phyloP scores from a whole-genome alignment of 1,284 basidiomycete genomes.

The Mycosarcoma maydis region DNA sequence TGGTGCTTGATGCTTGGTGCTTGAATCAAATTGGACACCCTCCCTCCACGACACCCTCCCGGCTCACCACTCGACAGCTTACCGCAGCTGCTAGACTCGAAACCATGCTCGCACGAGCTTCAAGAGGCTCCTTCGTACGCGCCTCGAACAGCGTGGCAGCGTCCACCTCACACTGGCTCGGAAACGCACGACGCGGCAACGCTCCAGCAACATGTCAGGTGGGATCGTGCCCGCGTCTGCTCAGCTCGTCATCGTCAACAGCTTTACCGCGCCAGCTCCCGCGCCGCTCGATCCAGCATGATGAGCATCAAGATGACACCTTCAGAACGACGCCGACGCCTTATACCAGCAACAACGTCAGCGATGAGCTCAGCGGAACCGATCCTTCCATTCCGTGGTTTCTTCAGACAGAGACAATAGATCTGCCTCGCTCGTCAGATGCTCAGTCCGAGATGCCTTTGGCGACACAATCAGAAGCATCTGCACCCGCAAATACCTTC shows the following conservation, averaged over 20 bases:
- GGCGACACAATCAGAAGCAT: not conserved
- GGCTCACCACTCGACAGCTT: too few species aligned
- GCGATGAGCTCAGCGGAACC: slow-evolving; percentile 46
- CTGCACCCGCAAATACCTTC: slow-evolving; percentile 15
- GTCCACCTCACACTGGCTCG: slow-evolving; percentile 9
- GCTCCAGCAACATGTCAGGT: not conserved
- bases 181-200: not conserved
- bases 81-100: too few species aligned
- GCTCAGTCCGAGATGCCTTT: not conserved
- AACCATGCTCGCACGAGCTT: slow-evolving; percentile 27
- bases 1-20: too few species aligned
- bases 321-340: not conserved
- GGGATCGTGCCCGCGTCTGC: slow-evolving; percentile 3
- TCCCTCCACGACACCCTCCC: too few species aligned
- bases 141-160: slow-evolving; percentile 6
- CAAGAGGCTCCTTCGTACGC: slow-evolving; percentile 18
- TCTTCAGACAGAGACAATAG: slow-evolving; percentile 51
- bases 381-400: slow-evolving; percentile 55
- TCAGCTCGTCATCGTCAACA: slow-evolving; percentile 12
- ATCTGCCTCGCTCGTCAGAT: slow-evolving; percentile 22
- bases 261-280: slow-evolving; percentile 25
- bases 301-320: not conserved
- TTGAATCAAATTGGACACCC: too few species aligned
- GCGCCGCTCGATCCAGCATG: slow-evolving; percentile 1
- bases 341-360: slow-evolving; percentile 14